A percentile compares a stretch with the other conserved stretches of the same genome.
Conservation (phyloP, 768 basidiomycete species). For the Mycena leptocephala region DNA sequence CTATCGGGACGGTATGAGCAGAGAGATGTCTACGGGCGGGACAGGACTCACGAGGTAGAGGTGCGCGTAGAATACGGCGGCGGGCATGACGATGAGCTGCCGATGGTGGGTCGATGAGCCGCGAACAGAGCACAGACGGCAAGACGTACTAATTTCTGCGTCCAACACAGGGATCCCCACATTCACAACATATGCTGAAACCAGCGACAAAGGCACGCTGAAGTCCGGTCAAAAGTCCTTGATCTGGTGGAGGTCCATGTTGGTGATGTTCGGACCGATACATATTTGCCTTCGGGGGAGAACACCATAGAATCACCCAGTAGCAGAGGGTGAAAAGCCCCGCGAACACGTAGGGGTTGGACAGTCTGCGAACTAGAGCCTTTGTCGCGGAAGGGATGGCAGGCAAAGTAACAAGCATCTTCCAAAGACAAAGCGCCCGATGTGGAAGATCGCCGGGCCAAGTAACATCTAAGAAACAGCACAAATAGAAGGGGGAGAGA, state of each 20-base stretch:
- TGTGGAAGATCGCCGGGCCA: too few relatives aligned
- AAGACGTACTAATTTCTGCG: neutral
- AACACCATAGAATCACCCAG: neutral
- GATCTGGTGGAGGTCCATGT: neutral
- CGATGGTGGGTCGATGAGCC: neutral
- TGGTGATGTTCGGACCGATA: neutral
- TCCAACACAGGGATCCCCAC: neutral
- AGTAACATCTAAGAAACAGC: too few relatives aligned
- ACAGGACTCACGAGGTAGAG: neutral
- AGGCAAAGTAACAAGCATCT: too few relatives aligned
- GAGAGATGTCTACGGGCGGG: neutral
- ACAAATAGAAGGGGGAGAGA: neutral
- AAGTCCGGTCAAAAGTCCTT: neutral
- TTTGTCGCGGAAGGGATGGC: too few relatives aligned
- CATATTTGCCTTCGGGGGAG: neutral
- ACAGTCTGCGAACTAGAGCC: too few relatives aligned
- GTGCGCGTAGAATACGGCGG: neutral
- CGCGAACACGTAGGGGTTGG: too few relatives aligned
- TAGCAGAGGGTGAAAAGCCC: too few relatives aligned
- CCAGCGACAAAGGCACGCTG: neutral
- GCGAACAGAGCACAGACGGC: neutral
- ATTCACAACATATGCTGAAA: neutral
- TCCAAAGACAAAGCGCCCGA: too few relatives aligned
- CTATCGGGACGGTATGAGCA: neutral
- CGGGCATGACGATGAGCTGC: slow-evolving; percentile 15